A percentile compares a stretch with the other conserved stretches of the same genome.
These are phyloP conservation scores for Colletotrichum eleusines DNA, from an alignment of 2,329 filamentous ascomycete species.

Conservation along the genomic window DNA sequence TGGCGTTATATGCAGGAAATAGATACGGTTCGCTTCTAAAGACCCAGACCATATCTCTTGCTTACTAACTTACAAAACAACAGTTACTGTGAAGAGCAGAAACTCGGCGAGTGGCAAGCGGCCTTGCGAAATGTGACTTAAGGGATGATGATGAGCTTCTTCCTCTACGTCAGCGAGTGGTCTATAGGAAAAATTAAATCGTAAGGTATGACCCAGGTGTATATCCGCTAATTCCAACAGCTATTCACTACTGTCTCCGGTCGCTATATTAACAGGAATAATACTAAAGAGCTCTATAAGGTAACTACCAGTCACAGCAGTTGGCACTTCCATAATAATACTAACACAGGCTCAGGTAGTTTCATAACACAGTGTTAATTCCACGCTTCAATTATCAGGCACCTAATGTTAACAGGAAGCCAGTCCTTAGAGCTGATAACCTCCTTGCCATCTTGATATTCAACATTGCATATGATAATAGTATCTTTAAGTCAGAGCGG, in stretches of 20 bases:
- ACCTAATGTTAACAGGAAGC: slow-evolving; percentile 46
- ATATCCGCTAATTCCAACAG: slow-evolving; percentile 47
- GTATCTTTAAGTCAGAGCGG: slow-evolving; percentile 45
- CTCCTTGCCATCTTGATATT: slow-evolving; percentile 46
- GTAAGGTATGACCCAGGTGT: no score
- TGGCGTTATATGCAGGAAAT: slow-evolving; percentile 45
- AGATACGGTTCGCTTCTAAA: slow-evolving; percentile 41
- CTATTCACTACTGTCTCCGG: slow-evolving; percentile 45
- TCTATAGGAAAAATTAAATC: slow-evolving; percentile 43
- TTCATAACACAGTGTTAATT: slow-evolving; percentile 43
- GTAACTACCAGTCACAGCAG: no score
- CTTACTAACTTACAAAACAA: slow-evolving; percentile 36
- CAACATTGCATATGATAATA: slow-evolving; percentile 48
- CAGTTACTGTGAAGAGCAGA: no score
- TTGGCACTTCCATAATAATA: not conserved
- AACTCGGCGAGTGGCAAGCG: slow-evolving; percentile 43
- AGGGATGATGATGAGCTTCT: slow-evolving; percentile 46
- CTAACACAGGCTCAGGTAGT: slow-evolving; percentile 38
- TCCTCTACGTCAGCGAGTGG: slow-evolving; percentile 44
- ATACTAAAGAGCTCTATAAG: slow-evolving; percentile 47
- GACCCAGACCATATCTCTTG: not conserved
- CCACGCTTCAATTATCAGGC: slow-evolving; percentile 44
- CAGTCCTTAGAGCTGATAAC: slow-evolving; percentile 44
- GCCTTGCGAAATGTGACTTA: slow-evolving; percentile 41
- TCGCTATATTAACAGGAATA: slow-evolving; percentile 44